Evolutionary conservation across 1,284 basidiomycete species (phyloP).

Genomic region (Sutorius eximius): DNA sequence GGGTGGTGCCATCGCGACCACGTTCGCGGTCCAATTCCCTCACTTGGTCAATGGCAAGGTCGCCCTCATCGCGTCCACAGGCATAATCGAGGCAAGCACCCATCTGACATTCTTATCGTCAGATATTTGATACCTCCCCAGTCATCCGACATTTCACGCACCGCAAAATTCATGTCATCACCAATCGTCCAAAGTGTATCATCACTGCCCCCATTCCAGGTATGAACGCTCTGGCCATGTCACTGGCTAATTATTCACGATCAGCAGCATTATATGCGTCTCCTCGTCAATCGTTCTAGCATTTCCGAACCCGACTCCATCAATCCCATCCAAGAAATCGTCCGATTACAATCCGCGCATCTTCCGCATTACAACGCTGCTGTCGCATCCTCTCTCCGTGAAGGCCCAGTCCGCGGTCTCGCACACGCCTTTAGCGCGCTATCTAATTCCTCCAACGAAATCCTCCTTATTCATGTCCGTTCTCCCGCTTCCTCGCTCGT

Average conservation of each 20-base stretch:
- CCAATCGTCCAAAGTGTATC: conserved; percentile 63
- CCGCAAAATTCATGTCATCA: conserved; percentile 71
- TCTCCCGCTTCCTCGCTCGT: not conserved
- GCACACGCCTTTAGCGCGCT: conserved; percentile 50
- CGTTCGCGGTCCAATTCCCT: conserved; percentile 70
- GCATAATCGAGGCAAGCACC: conserved; percentile 57
- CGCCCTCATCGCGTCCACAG: conserved; percentile 64
- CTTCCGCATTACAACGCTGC: conserved; percentile 71
- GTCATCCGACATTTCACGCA: conserved; percentile 59
- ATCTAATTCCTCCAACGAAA: conserved; percentile 46
- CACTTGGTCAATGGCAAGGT: conserved; percentile 63
- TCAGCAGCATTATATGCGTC: conserved; percentile 32
- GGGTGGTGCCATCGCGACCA: conserved; percentile 71
- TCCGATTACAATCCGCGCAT: conserved; percentile 70
- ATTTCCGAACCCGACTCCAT: conserved; percentile 9
- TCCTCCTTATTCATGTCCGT: conserved; percentile 66
- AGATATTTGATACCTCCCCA: too few species aligned
- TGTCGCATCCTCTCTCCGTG: conserved; percentile 69
- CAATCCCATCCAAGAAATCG: conserved; percentile 51
- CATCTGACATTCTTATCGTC: not conserved
- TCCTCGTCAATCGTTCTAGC: conserved; percentile 28
- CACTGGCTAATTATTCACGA: conserved; percentile 15
- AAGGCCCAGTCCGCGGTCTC: conserved; percentile 67
- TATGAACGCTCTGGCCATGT: conserved; percentile 30
- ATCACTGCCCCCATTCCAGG: conserved; percentile 58